Conservation (phyloP, 768 basidiomycete species). For the Termitomyces sp. region DNA sequence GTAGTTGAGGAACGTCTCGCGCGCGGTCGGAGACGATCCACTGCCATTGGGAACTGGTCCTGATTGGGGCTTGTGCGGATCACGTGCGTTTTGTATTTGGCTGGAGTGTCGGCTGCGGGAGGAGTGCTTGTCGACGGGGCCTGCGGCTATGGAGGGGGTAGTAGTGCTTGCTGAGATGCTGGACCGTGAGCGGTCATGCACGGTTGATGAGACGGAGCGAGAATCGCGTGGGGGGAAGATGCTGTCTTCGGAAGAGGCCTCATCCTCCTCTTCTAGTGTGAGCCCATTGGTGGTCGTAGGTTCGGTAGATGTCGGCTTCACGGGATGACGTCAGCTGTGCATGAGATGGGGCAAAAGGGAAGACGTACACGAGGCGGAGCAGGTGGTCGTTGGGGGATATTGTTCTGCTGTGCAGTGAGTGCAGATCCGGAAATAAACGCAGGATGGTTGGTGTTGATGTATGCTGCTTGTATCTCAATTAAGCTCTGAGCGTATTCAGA, state of each 20-base stretch:
- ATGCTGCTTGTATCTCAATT: constrained; percentile 96
- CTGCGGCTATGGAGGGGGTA: constrained; percentile 20
- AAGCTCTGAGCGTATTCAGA: constrained; percentile 95
- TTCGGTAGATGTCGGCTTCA: constrained; percentile 60
- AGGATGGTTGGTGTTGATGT: constrained; percentile 99
- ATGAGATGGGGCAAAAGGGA: not conserved
- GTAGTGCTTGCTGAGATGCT: constrained; percentile 28
- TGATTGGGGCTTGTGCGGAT: constrained; percentile 27
- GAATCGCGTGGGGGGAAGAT: constrained; percentile 42
- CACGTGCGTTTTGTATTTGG: constrained; percentile 10
- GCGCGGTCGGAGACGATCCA: constrained; percentile 49
- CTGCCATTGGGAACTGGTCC: constrained; percentile 20
- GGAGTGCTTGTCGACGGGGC: constrained; percentile 24
- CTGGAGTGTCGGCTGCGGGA: constrained; percentile 22
- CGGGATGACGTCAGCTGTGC: constrained; percentile 14
- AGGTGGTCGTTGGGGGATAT: constrained; percentile 34
- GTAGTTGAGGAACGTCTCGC: constrained; percentile 94
- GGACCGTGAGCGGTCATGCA: constrained; percentile 68
- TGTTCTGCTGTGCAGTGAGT: constrained; percentile 45
- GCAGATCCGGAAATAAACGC: constrained; percentile 83
- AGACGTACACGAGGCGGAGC: constrained; percentile 49
- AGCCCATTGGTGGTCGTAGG: constrained; percentile 46
- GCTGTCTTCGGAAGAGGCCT: constrained; percentile 55
- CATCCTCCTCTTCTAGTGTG: constrained; percentile 52
- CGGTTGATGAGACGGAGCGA: constrained; percentile 72